A percentile compares a stretch with the other conserved stretches of the same genome.
Evolutionary conservation across 257 asterid species (phyloP).

Genomic region (Solanum appendiculatum): DNA sequence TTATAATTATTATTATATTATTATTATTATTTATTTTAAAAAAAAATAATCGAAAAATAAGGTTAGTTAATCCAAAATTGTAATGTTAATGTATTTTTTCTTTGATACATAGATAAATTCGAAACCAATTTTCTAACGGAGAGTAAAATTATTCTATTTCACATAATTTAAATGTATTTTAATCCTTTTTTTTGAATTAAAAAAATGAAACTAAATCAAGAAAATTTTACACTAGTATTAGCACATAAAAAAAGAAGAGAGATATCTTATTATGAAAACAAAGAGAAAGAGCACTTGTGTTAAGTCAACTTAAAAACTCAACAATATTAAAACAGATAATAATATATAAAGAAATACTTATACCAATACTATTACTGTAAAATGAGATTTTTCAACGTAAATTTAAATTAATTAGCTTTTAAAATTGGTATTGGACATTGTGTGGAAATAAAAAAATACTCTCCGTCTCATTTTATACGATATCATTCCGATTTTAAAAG

Average conservation of each 20-base stretch:
- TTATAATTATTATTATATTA: too few species aligned
- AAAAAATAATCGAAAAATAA: too few species aligned
- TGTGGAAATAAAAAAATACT: fast-evolving
- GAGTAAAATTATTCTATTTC: neutral
- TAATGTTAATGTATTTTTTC: neutral
- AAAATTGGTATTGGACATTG: fast-evolving
- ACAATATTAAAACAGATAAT: neutral
- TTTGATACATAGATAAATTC: neutral
- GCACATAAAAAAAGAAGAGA: neutral
- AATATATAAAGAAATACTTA: neutral
- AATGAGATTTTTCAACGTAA: fast-evolving
- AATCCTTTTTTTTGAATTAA: neutral
- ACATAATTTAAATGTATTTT: neutral
- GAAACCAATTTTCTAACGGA: neutral
- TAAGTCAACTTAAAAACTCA: neutral
- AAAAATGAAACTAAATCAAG: neutral
- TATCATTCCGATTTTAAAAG: fast-evolving
- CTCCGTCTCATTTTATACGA: neutral
- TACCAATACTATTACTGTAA: neutral
- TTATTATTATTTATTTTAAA: too few species aligned
- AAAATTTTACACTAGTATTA: neutral
- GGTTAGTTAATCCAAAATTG: neutral
- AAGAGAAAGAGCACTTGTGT: neutral
- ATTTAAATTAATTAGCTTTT: fast-evolving
- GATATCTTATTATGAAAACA: neutral